Conservation (phyloP, 352 stramenopile genomes). For the Pythium periplocum region DNA sequence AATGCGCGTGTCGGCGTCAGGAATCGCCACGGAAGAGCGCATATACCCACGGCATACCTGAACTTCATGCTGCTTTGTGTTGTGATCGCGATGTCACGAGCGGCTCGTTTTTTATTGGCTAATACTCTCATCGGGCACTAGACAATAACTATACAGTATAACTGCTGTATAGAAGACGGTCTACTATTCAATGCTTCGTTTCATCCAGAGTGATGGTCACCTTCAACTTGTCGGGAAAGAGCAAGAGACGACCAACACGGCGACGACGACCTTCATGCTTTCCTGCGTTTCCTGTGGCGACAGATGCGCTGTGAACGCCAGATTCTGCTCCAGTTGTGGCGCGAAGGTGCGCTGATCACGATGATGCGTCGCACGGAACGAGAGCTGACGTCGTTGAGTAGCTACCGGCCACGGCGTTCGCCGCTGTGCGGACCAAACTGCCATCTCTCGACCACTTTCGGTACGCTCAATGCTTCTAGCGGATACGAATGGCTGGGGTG, state of each 20-base stretch:
- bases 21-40: no score
- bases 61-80: slow-evolving; percentile 14
- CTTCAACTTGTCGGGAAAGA: no score
- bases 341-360: slow-evolving; percentile 6
- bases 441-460: slow-evolving; percentile 7
- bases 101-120: no score
- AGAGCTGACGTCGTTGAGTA: background rate
- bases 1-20: no score
- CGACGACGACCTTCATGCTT: background rate
- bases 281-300: slow-evolving; percentile 8
- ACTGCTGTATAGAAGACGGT: no score
- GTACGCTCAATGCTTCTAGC: background rate
- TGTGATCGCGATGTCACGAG: background rate
- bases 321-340: slow-evolving; percentile 17
- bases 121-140: no score
- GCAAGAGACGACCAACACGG: no score
- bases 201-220: no score
- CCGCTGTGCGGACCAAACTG: slow-evolving; percentile 9
- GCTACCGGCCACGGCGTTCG: background rate
- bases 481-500: no score
- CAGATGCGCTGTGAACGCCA: slow-evolving; percentile 10
- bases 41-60: slow-evolving; percentile 5
- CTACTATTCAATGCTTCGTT: no score
- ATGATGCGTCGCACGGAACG: no score
- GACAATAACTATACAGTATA: no score